Evolutionary conservation across 257 asterid species (phyloP).

Genomic region (Plectranthus barbatus): DNA sequence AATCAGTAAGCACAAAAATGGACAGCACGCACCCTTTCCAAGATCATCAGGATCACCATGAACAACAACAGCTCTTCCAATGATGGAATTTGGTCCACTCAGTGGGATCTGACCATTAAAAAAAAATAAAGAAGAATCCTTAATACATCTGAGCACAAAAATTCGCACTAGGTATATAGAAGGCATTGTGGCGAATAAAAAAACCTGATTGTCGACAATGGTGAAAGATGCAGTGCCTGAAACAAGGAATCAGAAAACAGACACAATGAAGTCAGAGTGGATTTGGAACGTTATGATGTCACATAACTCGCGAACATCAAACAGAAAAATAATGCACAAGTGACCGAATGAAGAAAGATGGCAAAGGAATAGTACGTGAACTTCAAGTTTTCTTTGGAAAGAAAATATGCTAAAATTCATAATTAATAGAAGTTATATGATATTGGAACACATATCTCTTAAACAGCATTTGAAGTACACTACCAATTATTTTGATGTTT

Average conservation of each 20-base stretch:
- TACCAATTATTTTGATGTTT: not conserved
- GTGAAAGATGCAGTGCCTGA: slow-evolving; percentile 67
- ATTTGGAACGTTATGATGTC: not conserved
- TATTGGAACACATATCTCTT: not conserved
- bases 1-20: not conserved
- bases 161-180: not conserved
- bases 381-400: not conserved
- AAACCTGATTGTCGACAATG: slow-evolving; percentile 69
- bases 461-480: not conserved
- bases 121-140: not conserved
- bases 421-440: not conserved
- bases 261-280: not conserved
- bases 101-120: slow-evolving; percentile 61
- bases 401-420: not conserved
- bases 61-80: slow-evolving; percentile 99
- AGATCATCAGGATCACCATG: slow-evolving; percentile 98
- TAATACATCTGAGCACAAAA: not conserved
- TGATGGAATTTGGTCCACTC: slow-evolving; percentile 64
- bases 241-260: not conserved
- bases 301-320: not conserved
- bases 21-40: slow-evolving; percentile 62
- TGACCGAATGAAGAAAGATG: not conserved
- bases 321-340: not conserved
- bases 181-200: not conserved
- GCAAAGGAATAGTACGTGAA: not conserved